Base-by-base conservation (phyloP, 768 basidiomycete species). In the Clavaria fumosa region DNA sequence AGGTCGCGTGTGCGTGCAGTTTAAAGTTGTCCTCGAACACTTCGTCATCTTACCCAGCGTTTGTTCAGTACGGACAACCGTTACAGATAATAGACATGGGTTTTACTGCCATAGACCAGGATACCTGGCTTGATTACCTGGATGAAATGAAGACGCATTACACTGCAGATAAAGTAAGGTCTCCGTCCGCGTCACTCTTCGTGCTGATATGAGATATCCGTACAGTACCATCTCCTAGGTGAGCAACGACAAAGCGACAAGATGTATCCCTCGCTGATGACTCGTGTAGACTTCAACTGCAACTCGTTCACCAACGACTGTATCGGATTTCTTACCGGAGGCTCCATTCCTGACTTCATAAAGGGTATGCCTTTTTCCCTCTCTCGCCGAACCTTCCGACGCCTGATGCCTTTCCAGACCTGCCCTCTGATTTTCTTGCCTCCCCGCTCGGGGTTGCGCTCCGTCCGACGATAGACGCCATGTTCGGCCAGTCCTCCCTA, bases 251-350 rank as follows among this genome's bases (percentile, higher is more conserved):
- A 21, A 14, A 4, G 24, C 5, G 11, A 23, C 19, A 15, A 12
- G 23, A n/a, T n/a, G n/a, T n/a, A 28, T 28, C 26, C 9, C 14
- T 9, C 9, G 9, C 26, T 28, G 26, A 28, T 37, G 10, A 42
- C 32, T 21, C 12, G 9, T 4, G 10, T 44, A 79, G 86, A 93
- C 30, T 91, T 91, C 46, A 95, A 95, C 49, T 95, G 90, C 56
- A 96, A 96, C 54, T 81, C 84, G 2, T 96, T 96, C 46, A 90
- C 88, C 2, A 85, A 79, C 42, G 88, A 93, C 45, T 75, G 75
- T 41, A 59, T 88, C 23, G 88, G 81, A 2, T 90, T 95, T 51
- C 57, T 96, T 34, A 93, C 85, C 0, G 88, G 89, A 20, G 66
- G 66, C 3, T 72, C 73, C 11, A 83, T 95, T 38, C 90, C 90